Base-by-base conservation (phyloP, 176 grass and related monocot genomes). In the Musa itinerans region DNA sequence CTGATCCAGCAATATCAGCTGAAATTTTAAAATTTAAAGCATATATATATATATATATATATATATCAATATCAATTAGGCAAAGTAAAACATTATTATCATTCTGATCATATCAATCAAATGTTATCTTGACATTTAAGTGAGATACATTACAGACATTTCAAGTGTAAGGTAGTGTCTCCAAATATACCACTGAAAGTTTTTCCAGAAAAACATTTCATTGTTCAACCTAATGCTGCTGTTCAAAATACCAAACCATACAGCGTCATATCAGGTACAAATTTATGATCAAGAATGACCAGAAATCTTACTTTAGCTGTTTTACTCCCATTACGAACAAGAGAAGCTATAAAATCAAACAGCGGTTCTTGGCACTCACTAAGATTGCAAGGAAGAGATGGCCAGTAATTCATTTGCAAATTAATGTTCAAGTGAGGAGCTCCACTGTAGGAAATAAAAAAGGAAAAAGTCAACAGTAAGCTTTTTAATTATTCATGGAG, bases 361-460 rank as follows among this genome's bases (percentile, higher is more conserved):
- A 92, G 80, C 13, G 92, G 92, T 83, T 96, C 80, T 87, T 96
- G 87, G 75, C 92, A 96, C 76, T 96, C 89, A 62, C 69, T 84
- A 81, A 96, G 89, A 82, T 89, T 82, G 59, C 87, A 96, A 54
- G 89, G 78, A 86, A 96, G 89, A 20, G 85, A 77, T 75, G 85
- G 89, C 92, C 92, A 96, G 65, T 92, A 92, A 80, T 96, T 96
- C 92, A 96, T 96, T 83, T 89, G 81, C 21, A 96, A 83, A 80
- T 92, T 96, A 68, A 92, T 89, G 68, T 96, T 96, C 51, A 84
- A 64, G 50, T 89, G 87, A 75, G 92, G 92, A 80, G 92, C 84
- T 83, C 86, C 82, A 83, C 92, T 96, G 86, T 19, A 17, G 53
- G 57, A 26, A 81, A 85, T 29, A 21, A 50, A 83, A 87, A 64